Evolutionary conservation across 2,329 filamentous ascomycete genomes (phyloP).

Genomic region (Ophiostoma quercus): DNA sequence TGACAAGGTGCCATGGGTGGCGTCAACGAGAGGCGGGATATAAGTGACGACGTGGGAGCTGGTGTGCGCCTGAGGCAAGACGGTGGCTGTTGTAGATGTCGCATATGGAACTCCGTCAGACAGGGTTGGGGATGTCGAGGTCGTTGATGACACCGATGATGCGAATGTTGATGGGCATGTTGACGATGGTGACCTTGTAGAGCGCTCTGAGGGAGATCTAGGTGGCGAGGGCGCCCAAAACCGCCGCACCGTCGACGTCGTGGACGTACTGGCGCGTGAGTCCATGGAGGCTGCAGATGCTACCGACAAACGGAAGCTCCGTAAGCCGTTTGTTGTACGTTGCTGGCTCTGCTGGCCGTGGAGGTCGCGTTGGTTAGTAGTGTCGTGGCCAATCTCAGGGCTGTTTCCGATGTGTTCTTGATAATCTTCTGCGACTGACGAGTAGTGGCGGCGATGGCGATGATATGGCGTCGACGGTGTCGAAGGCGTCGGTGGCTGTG

Average conservation of each 20-base stretch:
- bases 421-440: slow-evolving; percentile 18
- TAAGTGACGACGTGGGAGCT: slow-evolving; percentile 30
- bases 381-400: slow-evolving; percentile 7
- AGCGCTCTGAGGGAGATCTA: neutral
- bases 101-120: neutral
- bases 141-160: neutral
- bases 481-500: neutral
- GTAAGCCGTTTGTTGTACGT: neutral
- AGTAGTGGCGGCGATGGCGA: slow-evolving; percentile 20
- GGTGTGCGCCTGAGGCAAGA: slow-evolving; percentile 16
- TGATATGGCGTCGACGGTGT: neutral
- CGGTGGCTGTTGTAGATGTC: neutral
- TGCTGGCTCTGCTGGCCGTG: neutral
- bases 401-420: neutral
- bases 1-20: slow-evolving; percentile 33
- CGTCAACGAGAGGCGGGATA: slow-evolving; percentile 37
- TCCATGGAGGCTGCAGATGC: slow-evolving; percentile 16
- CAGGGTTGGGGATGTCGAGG: neutral
- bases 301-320: slow-evolving; percentile 10
- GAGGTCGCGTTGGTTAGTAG: neutral
- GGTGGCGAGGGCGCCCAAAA: slow-evolving; percentile 26
- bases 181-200: neutral
- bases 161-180: neutral
- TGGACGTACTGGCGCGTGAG: neutral
- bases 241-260: slow-evolving; percentile 21